phyloP scores from a whole-genome alignment of 2,329 filamentous ascomycete genomes.

The Penicillium nordicum region DNA sequence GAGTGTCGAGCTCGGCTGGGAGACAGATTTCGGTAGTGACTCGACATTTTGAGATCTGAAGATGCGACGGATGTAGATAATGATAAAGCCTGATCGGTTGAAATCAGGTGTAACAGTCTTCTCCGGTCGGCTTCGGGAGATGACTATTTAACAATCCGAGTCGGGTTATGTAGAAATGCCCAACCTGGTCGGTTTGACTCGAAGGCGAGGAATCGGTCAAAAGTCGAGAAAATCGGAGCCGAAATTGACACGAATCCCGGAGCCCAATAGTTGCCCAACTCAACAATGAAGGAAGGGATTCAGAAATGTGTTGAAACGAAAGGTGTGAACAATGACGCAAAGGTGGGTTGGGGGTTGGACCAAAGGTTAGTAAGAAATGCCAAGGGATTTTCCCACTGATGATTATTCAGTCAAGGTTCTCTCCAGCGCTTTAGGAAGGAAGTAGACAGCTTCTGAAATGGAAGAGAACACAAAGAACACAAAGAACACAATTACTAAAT shows the following conservation, averaged over 20 bases:
- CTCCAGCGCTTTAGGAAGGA: too few relatives aligned
- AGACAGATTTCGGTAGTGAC: constrained; percentile 35
- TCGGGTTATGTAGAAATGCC: constrained; percentile 5
- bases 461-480: not conserved
- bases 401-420: not conserved
- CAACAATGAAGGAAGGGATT: constrained; percentile 1
- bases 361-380: constrained; percentile 3
- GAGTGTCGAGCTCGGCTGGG: constrained; percentile 29
- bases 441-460: too few relatives aligned
- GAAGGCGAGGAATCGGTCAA: not conserved
- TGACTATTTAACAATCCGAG: not conserved
- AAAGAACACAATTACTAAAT: not conserved
- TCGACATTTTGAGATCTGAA: constrained; percentile 27
- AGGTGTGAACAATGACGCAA: constrained; percentile 8
- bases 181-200: not conserved
- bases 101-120: not conserved
- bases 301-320: not conserved
- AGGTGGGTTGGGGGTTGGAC: constrained; percentile 7
- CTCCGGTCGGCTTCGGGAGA: not conserved
- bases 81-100: not conserved
- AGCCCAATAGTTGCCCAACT: constrained; percentile 10
- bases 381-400: not conserved
- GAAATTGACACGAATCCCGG: not conserved
- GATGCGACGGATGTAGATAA: not conserved
- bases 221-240: not conserved